Evolutionary conservation across 177 flowering plant genomes (phyloP).

Genomic region (Telopea speciosissima): DNA sequence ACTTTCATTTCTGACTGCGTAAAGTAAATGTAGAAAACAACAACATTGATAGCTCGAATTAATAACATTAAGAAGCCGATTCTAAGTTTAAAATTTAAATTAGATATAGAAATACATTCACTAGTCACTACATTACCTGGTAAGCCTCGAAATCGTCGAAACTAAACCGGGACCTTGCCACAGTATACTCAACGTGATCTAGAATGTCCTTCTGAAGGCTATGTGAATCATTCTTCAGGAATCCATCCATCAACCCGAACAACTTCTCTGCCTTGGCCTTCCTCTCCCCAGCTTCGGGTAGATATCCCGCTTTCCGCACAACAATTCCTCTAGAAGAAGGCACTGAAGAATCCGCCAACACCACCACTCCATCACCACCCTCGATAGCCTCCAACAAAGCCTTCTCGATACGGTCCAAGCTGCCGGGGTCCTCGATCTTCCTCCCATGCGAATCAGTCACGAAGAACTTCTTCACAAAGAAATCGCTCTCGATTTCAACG

Average conservation of each 20-base stretch:
- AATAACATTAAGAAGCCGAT: neutral
- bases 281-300: slow-evolving; percentile 13
- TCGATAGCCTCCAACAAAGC: slow-evolving; percentile 45
- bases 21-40: neutral
- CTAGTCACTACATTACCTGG: slow-evolving; percentile 40
- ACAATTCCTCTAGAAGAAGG: slow-evolving; percentile 29
- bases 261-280: slow-evolving; percentile 42
- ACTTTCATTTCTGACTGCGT: neutral
- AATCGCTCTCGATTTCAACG: slow-evolving; percentile 34
- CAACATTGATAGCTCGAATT: neutral
- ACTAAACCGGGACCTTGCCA: slow-evolving; percentile 47
- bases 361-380: slow-evolving; percentile 15
- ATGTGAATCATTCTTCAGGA: slow-evolving; percentile 41
- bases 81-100: neutral
- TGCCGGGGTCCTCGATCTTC: slow-evolving; percentile 31
- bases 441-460: slow-evolving; percentile 41
- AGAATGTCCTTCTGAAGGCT: slow-evolving; percentile 51
- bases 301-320: slow-evolving; percentile 30
- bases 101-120: neutral
- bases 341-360: slow-evolving; percentile 1
- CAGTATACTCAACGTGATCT: slow-evolving; percentile 53
- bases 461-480: slow-evolving; percentile 37
- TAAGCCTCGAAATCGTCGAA: slow-evolving; percentile 69
- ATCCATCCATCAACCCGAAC: slow-evolving; percentile 52
- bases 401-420: slow-evolving; percentile 34